Percentiles rank a stretch among this genome's conserved stretches.
phyloP scores from a whole-genome alignment of 1,284 basidiomycete genomes.

The Irpex lacteus region DNA sequence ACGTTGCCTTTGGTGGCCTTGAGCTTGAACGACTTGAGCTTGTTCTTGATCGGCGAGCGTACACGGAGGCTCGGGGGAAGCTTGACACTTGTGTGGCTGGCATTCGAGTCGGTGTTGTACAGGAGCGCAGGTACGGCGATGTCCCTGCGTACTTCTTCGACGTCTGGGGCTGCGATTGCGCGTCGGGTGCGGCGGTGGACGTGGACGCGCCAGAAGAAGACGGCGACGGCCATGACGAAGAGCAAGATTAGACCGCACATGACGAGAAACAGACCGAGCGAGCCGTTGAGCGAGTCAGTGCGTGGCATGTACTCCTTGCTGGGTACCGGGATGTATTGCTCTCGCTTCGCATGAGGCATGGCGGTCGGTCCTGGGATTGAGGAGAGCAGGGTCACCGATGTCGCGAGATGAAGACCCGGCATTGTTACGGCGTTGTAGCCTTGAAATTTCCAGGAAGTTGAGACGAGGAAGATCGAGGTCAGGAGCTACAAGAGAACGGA shows the following conservation, averaged over 20 bases:
- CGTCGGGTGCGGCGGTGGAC: slow-evolving; percentile 4
- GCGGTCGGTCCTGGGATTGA: slow-evolving; percentile 1
- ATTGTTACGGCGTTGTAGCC: neutral
- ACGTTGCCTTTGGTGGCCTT: neutral
- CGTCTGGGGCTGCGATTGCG: neutral
- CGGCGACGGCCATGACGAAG: slow-evolving; percentile 9
- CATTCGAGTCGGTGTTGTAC: neutral
- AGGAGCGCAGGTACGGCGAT: neutral
- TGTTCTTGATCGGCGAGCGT: slow-evolving; percentile 7
- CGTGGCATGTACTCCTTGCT: neutral
- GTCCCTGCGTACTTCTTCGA: neutral
- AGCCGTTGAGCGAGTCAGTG: slow-evolving; percentile 14
- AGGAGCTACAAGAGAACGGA: neutral
- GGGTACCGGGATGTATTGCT: slow-evolving; percentile 2
- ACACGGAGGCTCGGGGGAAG: slow-evolving; percentile 5
- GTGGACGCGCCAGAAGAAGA: slow-evolving; percentile 13
- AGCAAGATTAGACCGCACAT: slow-evolving; percentile 11
- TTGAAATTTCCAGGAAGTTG: neutral
- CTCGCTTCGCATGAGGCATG: neutral
- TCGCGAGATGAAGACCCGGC: neutral
- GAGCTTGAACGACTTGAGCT: neutral
- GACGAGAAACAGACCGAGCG: slow-evolving; percentile 17
- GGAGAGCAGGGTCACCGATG: slow-evolving; percentile 1
- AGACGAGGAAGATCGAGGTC: neutral
- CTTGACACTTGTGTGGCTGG: neutral